A percentile compares a stretch with the other conserved stretches of the same genome.
Evolutionary conservation across 1,284 basidiomycete genomes (phyloP).

Genomic region (Xanthoconium separans): DNA sequence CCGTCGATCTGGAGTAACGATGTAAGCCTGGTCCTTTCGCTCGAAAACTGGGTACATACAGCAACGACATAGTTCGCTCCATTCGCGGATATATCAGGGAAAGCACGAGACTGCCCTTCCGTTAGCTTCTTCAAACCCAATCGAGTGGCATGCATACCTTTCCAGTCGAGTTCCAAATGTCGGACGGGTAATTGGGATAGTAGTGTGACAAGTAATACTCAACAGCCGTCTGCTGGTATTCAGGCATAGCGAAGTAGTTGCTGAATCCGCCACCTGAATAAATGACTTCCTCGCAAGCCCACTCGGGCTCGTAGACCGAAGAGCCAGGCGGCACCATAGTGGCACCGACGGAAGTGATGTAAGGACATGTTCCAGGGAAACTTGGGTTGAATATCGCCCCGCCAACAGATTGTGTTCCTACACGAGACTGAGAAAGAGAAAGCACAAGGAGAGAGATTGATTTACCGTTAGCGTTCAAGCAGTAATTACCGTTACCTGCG

Average conservation of each 20-base stretch:
- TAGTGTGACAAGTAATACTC: slow-evolving; percentile 30
- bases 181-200: slow-evolving; percentile 34
- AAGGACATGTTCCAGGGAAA: slow-evolving; percentile 1
- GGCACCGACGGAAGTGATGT: slow-evolving; percentile 1
- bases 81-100: slow-evolving; percentile 40
- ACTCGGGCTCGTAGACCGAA: slow-evolving; percentile 22
- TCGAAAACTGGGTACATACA: slow-evolving; percentile 15
- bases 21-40: background rate
- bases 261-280: slow-evolving; percentile 47
- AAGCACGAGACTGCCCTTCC: slow-evolving; percentile 35
- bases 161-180: slow-evolving; percentile 45
- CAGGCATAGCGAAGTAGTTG: slow-evolving; percentile 36
- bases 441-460: background rate
- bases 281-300: slow-evolving; percentile 29
- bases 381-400: background rate
- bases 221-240: slow-evolving; percentile 37
- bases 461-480: background rate
- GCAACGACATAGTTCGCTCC: slow-evolving; percentile 44
- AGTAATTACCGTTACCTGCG: background rate
- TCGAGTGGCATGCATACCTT: slow-evolving; percentile 29
- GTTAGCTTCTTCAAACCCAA: background rate
- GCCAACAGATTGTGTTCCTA: background rate
- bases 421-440: background rate
- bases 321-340: background rate
- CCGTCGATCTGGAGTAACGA: slow-evolving; percentile 29